Evolutionary conservation across 2,329 filamentous ascomycete genomes (phyloP), one percentile per base, ranked within the genome.

Genomic region (Nigrospora osmanthi): DNA sequence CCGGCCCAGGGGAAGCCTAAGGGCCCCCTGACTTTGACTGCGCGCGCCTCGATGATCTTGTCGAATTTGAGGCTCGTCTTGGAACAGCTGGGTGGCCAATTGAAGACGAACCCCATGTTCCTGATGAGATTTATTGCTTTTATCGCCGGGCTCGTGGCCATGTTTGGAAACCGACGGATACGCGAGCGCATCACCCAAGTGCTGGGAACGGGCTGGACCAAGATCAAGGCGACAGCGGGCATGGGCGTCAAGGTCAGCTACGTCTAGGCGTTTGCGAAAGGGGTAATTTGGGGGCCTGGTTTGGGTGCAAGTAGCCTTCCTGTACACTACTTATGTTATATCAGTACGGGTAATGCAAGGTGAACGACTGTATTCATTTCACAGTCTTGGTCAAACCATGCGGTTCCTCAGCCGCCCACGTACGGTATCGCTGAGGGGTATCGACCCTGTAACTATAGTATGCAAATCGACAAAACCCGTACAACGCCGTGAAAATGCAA

Each of bases 171-270:
- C 55, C 76, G 79, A 56, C 84, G 85, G 58, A 70, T 95, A 13
- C 78, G 90, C 35, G 82, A 94, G 53, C 78, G 85, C 52, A 64
- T 96, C 33, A 76, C 81, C 60, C 75, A 82, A 45, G 70, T 89
- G 34, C 59, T 94, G 37, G 78, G 76, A 35, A 71, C 76, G 28
- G 81, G 81, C 11, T 95, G 89, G 89, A 77, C 79, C 44, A 96
- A 95, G 68, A 70, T 95, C 35, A 81, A 79, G 61, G 76, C 81
- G 38, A 97, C 93, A 0, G 83, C 91, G 5, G 90, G 90, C 2
- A 97, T 97, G 91, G 93, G 91, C 2, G 87, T 94, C 51, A 97
- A 96, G 70, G 90, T 97, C 58, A 95, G 87, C 62, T 97, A 97
- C 68, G 94, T 98, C 48, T 97, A 67, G 73, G 51, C 11, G 40